Percentiles rank a stretch among this genome's conserved stretches.
phyloP scores from a whole-genome alignment of 139 green algal genomes.

The Chlorella sp. region DNA sequence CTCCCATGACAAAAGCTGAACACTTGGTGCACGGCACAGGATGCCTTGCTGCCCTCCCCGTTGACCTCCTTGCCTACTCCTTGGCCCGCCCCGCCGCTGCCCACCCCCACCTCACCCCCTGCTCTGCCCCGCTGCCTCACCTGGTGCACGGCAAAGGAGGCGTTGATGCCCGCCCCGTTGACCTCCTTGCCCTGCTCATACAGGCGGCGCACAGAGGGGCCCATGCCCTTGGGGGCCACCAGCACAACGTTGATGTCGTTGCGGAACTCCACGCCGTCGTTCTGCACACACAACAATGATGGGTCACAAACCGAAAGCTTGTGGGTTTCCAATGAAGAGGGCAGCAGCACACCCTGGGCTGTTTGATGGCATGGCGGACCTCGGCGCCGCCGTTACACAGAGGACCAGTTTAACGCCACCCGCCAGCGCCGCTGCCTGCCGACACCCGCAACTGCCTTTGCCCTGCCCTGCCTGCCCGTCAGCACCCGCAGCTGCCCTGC shows the following conservation, averaged over 20 bases:
- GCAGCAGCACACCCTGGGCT: neutral
- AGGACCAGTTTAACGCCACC: neutral
- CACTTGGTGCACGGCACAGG: no score
- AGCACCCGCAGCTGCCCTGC: no score
- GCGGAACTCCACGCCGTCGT: conserved; percentile 93
- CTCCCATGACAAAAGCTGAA: no score
- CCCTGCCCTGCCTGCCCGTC: no score
- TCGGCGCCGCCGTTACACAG: neutral
- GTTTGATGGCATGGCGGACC: neutral
- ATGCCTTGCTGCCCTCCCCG: no score
- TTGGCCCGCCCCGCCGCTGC: neutral
- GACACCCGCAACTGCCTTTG: neutral
- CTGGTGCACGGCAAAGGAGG: conserved; percentile 99
- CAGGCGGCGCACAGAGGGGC: conserved; percentile 94
- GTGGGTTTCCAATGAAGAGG: neutral
- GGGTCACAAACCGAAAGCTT: neutral
- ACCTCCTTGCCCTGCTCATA: conserved; percentile 99
- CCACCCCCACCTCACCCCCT: neutral
- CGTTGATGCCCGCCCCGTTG: conserved; percentile 99
- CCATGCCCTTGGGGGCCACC: conserved; percentile 99
- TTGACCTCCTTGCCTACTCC: no score
- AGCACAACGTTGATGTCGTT: conserved; percentile 99
- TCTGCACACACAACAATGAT: conserved; percentile 46
- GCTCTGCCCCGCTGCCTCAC: conserved; percentile 25
- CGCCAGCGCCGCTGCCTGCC: neutral